phyloP scores from a whole-genome alignment of 164 flowering plant genomes.

The Aristolochia contorta region DNA sequence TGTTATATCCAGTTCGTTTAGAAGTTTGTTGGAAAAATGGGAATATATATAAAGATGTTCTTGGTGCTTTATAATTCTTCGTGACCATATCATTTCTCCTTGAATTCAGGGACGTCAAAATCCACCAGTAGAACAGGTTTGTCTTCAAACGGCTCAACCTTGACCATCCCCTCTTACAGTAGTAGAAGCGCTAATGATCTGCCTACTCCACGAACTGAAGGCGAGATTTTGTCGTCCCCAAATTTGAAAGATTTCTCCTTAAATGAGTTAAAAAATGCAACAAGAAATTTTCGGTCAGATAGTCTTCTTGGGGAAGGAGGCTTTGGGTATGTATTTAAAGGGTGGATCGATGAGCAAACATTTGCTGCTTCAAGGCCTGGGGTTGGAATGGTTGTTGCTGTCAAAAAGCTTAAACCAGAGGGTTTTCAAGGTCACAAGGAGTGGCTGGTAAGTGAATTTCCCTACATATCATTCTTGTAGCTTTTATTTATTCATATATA shows the following conservation, averaged over 20 bases:
- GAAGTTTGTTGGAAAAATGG: too few species aligned
- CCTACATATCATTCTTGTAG: neutral
- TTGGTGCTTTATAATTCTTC: too few species aligned
- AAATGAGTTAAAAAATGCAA: constrained; percentile 66
- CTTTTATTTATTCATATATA: neutral
- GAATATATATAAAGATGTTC: too few species aligned
- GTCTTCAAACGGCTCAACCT: constrained; percentile 35
- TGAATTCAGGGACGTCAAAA: constrained; percentile 34
- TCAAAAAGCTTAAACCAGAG: constrained; percentile 80
- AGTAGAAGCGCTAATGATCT: constrained; percentile 18
- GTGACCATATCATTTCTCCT: neutral
- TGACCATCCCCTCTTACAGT: constrained; percentile 29
- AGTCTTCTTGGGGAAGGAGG: constrained; percentile 91
- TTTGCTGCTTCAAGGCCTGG: constrained; percentile 61
- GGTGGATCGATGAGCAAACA: constrained; percentile 80
- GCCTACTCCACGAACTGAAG: constrained; percentile 65
- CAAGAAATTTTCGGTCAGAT: constrained; percentile 74
- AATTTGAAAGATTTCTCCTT: constrained; percentile 58
- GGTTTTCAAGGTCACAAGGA: constrained; percentile 76
- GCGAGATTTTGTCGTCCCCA: constrained; percentile 56
- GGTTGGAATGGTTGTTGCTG: constrained; percentile 70
- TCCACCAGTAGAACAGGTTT: constrained; percentile 24
- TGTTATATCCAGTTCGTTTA: too few species aligned
- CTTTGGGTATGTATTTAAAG: constrained; percentile 81
- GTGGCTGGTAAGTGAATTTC: constrained; percentile 19